Base-by-base conservation (phyloP, 176 grass and related monocot genomes). In the Miscanthus lutarioriparius region DNA sequence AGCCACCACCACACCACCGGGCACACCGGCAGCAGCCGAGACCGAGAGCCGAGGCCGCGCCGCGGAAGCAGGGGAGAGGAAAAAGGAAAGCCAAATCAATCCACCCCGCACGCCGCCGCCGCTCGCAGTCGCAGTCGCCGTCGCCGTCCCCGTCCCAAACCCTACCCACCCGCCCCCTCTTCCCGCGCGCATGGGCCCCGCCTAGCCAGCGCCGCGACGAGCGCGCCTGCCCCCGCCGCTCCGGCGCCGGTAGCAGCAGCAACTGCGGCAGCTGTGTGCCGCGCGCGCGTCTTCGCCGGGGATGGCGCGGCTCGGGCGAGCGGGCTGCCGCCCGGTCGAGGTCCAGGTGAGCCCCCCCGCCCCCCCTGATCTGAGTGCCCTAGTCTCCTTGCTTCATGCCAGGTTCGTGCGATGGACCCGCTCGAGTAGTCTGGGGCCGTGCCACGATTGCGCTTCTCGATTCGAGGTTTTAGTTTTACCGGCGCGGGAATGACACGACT, bases 241-340 rank as follows among this genome's bases (percentile, higher is more conserved):
- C 58, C 27, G 40, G 54, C 62, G 71, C 39, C 25, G 69, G 40
- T 69, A 65, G 82, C 17, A 48, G 23, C 83, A 54, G 45, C n/a
- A 7, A 6, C 16, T 4, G 15, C 16, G 19, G 37, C 61, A 25
- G 38, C 38, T 36, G 35, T 62, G 37, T 15, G 76, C 35, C 3
- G 17, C 35, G 7, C 27, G 32, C n/a, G n/a, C n/a, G 44, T 45
- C 37, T 17, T 72, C 7, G 23, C 32, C 27, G 70, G 75, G 54
- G 72, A 89, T 89, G 89, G 80, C 32, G 80, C 80, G 23, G 32
- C 63, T 47, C 53, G 51, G 69, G 62, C 74, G n/a, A 32, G 49
- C 35, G 69, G 17, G 17, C 32, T 6, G 54, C 48, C 36, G n/a
- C 76, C 51, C 10, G 16, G 84, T 49, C 53, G 72, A 78, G 88